phyloP scores from a whole-genome alignment of 2,329 filamentous ascomycete species.

The Dactylellina cionopaga region DNA sequence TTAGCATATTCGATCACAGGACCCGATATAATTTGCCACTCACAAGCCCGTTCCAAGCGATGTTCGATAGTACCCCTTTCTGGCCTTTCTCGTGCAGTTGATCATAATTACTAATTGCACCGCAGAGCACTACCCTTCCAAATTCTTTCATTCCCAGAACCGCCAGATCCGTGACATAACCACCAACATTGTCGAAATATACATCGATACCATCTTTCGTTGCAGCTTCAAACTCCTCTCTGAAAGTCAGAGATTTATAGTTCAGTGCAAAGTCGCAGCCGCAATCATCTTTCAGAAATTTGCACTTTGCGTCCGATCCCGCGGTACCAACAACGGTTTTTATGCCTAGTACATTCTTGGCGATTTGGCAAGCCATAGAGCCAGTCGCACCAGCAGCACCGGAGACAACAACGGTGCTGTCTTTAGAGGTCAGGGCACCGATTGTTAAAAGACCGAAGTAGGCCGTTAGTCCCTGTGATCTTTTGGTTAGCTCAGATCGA shows the following conservation, averaged over 20 bases:
- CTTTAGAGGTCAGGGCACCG: conserved; percentile 58
- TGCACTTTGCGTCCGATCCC: conserved; percentile 66
- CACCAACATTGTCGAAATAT: conserved; percentile 67
- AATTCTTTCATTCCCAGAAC: conserved; percentile 62
- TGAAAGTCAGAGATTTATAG: conserved; percentile 66
- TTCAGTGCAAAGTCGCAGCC: conserved; percentile 68
- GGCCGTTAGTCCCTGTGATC: conserved; percentile 62
- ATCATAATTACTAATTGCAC: conserved; percentile 63
- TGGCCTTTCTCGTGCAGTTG: conserved; percentile 52
- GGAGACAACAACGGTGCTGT: conserved; percentile 64
- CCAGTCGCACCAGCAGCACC: conserved; percentile 66
- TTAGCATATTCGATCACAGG: conserved; percentile 59
- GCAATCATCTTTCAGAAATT: conserved; percentile 64
- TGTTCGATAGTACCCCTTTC: conserved; percentile 11
- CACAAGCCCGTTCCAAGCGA: conserved; percentile 36
- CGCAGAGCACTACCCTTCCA: conserved; percentile 63
- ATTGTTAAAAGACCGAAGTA: conserved; percentile 63
- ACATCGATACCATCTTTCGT: conserved; percentile 66
- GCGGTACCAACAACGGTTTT: conserved; percentile 67
- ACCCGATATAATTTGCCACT: background rate
- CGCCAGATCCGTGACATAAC: conserved; percentile 64
- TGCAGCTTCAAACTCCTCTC: conserved; percentile 63
- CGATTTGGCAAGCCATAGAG: conserved; percentile 66
- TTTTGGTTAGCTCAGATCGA: background rate
- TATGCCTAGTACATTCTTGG: conserved; percentile 64